Evolutionary conservation across 2,329 filamentous ascomycete species (phyloP), one percentile per base, ranked within the genome.

Genomic region (Colletotrichum musae): DNA sequence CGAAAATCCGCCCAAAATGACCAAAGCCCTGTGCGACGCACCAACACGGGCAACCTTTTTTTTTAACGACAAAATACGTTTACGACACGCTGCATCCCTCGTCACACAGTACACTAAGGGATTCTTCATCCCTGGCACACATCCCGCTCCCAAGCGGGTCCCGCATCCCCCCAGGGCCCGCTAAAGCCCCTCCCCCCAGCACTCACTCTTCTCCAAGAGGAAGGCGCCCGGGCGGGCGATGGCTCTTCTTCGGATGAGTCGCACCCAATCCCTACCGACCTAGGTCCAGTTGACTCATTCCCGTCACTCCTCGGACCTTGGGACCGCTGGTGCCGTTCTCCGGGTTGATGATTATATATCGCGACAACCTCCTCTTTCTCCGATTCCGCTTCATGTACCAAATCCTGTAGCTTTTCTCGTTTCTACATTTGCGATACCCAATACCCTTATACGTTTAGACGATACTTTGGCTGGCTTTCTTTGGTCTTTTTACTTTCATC

Each of bases 71-170:
- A 51, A 69, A 60, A 70, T 61, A 61, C 67, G 66, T 67, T 66
- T 66, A 56, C 39, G 57, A 45, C 50, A 56, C 47, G 43, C 62
- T 61, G 62, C 67, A 70, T 70, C 48, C 52, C 66, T 47, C 28
- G 66, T 64, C 62, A 66, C 52, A 18, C 18, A 18, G 18, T 18
- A 18, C 18, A 57, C 56, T 48, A 24, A 24, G 54, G 59, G 57
- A 52, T 51, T 67, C 57, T 66, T 61, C 56, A 70, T 70, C 45
- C 62, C 51, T 51, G 45, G 66, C 61, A 65, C 62, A 43, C 66
- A 57, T 52, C 39, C 48, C 56, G 18, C 66, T 41, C 54, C 50
- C 58, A 68, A 53, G 61, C 41, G 61, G 61, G 28, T 32, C 28
- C 28, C 28, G 28, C 28, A 32, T 6, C 54, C 39, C 48, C 54